Conservation (phyloP, 306 rosid genomes). For the Leucaena leucocephala region DNA sequence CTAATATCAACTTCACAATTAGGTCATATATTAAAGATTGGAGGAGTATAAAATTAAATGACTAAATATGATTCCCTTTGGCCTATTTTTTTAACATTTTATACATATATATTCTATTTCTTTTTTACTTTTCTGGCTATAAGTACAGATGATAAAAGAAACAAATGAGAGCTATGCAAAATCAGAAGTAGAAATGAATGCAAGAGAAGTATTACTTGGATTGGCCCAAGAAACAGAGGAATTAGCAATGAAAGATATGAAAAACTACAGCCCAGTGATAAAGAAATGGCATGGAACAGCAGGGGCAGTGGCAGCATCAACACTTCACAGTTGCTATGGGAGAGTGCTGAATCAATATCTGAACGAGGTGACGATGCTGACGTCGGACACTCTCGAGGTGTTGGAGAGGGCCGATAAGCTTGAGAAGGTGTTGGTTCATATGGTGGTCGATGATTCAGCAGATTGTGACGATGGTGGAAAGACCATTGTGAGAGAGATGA, state of each 20-base stretch:
- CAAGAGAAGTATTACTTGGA: conserved; percentile 53
- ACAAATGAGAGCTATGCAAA: conserved; percentile 43
- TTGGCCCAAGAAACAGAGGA: conserved; percentile 77
- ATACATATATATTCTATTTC: too few species aligned
- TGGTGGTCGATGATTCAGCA: conserved; percentile 78
- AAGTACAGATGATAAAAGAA: conserved; percentile 51
- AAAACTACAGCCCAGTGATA: conserved; percentile 69
- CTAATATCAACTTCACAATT: too few species aligned
- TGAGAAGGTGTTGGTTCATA: conserved; percentile 74
- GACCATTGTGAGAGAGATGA: conserved; percentile 76
- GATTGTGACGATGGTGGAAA: conserved; percentile 94
- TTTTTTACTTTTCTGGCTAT: too few species aligned
- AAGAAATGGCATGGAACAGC: conserved; percentile 81
- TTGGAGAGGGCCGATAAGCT: conserved; percentile 72
- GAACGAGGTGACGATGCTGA: conserved; percentile 49
- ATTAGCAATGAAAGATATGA: conserved; percentile 69
- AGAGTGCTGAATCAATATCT: conserved; percentile 64
- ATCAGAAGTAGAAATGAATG: conserved; percentile 45
- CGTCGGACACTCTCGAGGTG: conserved; percentile 62
- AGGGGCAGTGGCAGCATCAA: conserved; percentile 76
- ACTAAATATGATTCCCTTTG: too few species aligned
- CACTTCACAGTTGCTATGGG: conserved; percentile 72
- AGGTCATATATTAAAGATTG: too few species aligned
- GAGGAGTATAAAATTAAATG: too few species aligned
- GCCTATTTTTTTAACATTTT: too few species aligned